Base-by-base conservation (phyloP, 371 early-diverging fungal genomes). In the Mortierella sp. region DNA sequence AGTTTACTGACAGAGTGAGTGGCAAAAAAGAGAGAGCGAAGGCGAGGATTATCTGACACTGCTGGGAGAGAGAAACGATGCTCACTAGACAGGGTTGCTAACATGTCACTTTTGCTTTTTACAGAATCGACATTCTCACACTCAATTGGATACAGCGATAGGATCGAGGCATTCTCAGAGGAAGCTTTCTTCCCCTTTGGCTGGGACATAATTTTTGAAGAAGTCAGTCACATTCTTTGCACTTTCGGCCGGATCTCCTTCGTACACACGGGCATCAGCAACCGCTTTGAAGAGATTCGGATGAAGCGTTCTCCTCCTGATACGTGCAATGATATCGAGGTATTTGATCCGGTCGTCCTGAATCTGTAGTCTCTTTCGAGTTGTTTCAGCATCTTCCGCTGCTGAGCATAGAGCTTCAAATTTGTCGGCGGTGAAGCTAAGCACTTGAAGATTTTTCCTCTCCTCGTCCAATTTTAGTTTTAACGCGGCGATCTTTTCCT, bases 241-340 rank as follows among this genome's bases (percentile, higher is more conserved):
- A 30, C 59, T 52, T 4, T 60, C 53, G 19, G 4, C 18, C 6
- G 25, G 9, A 7, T 11, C 16, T 15, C 66, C 60, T 26, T 66
- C 60, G 44, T 66, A 66, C 23, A 53, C 52, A 7, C 60, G 48
- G 23, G 52, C 66, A 1, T 66, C 60, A 15, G 55, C 53, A 12
- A 66, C 51, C 5, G 53, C 28, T 37, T 59, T 58, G 60, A 66
- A 66, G 45, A 66, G 50, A n/a, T 50, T 66, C 45, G 53, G 26
- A 14, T 51, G 59, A 30, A 66, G 19, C 26, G 66, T 59, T 1
- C 7, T 15, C 21, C 60, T 19, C 1, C 29, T 11, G 6, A 45
- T 46, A 26, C 50, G 59, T 12, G 50, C 21, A 16, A 60, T 60
- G 44, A 66, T 25, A 7, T 66, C 21, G 53, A 60, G 26, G 25